Percentiles rank a stretch among this genome's conserved stretches.
These are phyloP conservation scores for Nicotiana attenuata DNA, from an alignment of 257 asterid genomes.

Conservation along the genomic window DNA sequence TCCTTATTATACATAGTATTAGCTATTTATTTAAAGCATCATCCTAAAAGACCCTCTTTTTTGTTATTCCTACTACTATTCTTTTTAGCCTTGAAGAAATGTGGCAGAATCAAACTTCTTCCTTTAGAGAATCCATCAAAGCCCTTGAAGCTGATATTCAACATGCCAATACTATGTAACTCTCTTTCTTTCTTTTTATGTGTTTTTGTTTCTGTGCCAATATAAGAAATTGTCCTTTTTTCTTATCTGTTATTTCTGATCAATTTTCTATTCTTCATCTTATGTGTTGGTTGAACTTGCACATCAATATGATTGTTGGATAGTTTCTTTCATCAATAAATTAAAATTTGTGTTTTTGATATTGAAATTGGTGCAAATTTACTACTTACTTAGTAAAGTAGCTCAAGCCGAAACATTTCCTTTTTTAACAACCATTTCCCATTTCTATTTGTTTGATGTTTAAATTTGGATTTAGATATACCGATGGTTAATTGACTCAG, in stretches of 20 bases:
- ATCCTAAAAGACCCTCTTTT: conserved; percentile 19
- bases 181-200: background rate
- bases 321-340: conserved; percentile 8
- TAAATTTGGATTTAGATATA: background rate
- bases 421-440: background rate
- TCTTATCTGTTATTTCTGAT: background rate
- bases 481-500: background rate
- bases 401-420: background rate
- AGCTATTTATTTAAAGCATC: background rate
- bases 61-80: background rate
- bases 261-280: background rate
- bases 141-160: conserved; percentile 66
- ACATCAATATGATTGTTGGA: conserved; percentile 18
- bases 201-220: background rate
- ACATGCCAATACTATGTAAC: conserved; percentile 68
- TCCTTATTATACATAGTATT: background rate
- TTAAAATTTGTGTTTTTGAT: background rate
- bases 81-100: conserved; percentile 11
- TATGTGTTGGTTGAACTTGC: conserved; percentile 18
- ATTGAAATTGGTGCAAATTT: background rate
- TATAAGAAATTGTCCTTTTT: background rate
- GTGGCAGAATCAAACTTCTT: conserved; percentile 42
- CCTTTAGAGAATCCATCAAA: conserved; percentile 57
- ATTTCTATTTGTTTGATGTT: background rate
- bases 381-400: background rate